Evolutionary conservation across 306 rosid species (phyloP).

Genomic region (Cercis canadensis): DNA sequence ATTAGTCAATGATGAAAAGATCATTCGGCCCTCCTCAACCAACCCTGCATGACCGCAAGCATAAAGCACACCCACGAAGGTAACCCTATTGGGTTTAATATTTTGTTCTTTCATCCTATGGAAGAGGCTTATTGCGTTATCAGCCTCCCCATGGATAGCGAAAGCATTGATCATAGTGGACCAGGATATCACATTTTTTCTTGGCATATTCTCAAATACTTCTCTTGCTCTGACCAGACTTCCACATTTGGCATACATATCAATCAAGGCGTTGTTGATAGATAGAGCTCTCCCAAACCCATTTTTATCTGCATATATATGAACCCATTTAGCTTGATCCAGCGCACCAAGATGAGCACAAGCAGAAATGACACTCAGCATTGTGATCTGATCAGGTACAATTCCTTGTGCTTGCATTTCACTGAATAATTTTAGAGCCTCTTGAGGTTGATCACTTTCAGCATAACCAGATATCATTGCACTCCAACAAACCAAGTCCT

Average conservation of each 20-base stretch:
- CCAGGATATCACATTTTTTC: constrained; percentile 78
- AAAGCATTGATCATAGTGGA: constrained; percentile 78
- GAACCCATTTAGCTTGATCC: constrained; percentile 66
- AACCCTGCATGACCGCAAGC: constrained; percentile 92
- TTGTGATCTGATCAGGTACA: constrained; percentile 71
- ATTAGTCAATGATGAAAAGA: constrained; percentile 68
- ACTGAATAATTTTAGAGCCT: constrained; percentile 66
- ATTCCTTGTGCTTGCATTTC: constrained; percentile 57
- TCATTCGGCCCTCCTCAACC: constrained; percentile 62
- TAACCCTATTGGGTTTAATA: constrained; percentile 70
- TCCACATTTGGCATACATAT: constrained; percentile 74
- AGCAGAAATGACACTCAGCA: constrained; percentile 80
- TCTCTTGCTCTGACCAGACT: constrained; percentile 65
- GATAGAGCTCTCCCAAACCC: constrained; percentile 62
- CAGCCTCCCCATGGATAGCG: constrained; percentile 83
- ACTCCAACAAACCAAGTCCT: constrained; percentile 82
- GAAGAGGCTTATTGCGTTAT: constrained; percentile 60
- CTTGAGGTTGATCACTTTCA: constrained; percentile 74
- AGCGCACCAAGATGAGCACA: constrained; percentile 66
- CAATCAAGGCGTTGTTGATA: constrained; percentile 72
- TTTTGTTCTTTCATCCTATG: constrained; percentile 63
- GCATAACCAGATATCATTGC: constrained; percentile 62
- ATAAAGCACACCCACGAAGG: constrained; percentile 86
- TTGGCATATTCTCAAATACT: constrained; percentile 68
- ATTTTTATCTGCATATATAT: constrained; percentile 55